A percentile compares a stretch with the other conserved stretches of the same genome.
Evolutionary conservation across 129 eudicot genomes (phyloP).

Genomic region (Cynara cardunculus): DNA sequence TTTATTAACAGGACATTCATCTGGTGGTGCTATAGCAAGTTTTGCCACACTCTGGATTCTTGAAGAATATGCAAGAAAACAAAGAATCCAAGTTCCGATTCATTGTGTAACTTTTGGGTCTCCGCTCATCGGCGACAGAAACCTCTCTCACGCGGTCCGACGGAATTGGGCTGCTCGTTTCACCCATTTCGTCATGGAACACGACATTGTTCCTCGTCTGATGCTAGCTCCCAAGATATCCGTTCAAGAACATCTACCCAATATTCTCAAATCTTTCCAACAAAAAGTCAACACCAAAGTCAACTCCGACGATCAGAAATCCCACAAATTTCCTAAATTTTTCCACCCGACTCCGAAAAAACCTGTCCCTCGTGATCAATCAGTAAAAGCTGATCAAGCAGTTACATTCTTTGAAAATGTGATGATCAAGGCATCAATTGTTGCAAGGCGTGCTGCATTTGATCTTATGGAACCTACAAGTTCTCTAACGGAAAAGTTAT

Average conservation of each 20-base stretch:
- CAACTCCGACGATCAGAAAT: too few species aligned
- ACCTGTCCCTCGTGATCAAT: too few species aligned
- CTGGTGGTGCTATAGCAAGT: constrained; percentile 67
- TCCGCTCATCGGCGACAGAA: constrained; percentile 55
- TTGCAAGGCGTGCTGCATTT: constrained; percentile 66
- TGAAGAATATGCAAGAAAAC: constrained; percentile 41
- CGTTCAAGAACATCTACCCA: constrained; percentile 32
- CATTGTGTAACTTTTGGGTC: constrained; percentile 56
- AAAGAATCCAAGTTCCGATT: background rate
- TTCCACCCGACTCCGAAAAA: too few species aligned
- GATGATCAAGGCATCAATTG: constrained; percentile 46
- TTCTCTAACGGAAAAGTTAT: constrained; percentile 42
- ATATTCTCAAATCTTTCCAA: constrained; percentile 28
- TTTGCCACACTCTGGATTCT: constrained; percentile 72
- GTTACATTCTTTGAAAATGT: constrained; percentile 36
- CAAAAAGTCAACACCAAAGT: constrained; percentile 49
- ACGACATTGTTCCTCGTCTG: constrained; percentile 71
- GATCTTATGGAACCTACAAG: constrained; percentile 60
- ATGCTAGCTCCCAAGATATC: constrained; percentile 60
- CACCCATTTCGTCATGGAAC: constrained; percentile 57
- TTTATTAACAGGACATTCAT: constrained; percentile 70
- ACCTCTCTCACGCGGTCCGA: constrained; percentile 49
- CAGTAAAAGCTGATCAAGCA: too few species aligned
- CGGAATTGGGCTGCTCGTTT: constrained; percentile 62
- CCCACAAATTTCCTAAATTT: too few species aligned